Evolutionary conservation across 2,329 filamentous ascomycete genomes (phyloP).

Genomic region (Apiospora phragmitis): DNA sequence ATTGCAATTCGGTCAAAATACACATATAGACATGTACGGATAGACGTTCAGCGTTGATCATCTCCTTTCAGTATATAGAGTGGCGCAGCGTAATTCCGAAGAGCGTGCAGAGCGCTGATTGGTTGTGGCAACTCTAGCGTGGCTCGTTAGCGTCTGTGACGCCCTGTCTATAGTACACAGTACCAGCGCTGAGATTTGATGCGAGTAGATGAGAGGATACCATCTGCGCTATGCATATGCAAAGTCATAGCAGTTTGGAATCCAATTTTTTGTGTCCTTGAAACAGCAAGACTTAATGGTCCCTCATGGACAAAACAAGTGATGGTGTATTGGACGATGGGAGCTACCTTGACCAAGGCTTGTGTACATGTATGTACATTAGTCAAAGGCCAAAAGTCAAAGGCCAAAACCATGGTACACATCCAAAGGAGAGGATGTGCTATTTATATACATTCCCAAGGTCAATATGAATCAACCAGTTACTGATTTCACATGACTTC

Average conservation of each 20-base stretch:
- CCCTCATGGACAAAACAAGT: background rate
- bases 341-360: background rate
- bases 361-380: background rate
- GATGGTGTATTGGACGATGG: background rate
- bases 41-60: background rate
- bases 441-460: background rate
- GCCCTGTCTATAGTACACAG: background rate
- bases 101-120: slow-evolving; percentile 2
- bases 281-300: background rate
- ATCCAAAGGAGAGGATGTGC: background rate
- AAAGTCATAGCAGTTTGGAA: background rate
- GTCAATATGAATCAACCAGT: no score
- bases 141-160: background rate
- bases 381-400: background rate
- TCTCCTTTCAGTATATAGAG: background rate
- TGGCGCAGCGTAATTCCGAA: background rate
- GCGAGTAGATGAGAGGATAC: background rate
- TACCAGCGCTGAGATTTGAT: background rate
- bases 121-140: background rate
- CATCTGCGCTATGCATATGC: background rate
- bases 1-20: background rate
- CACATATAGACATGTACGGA: background rate
- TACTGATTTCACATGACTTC: background rate
- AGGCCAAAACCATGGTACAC: background rate
- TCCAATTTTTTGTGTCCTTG: background rate